Base-by-base conservation (phyloP, 2,329 filamentous ascomycete species). In the Drechslera avenae region DNA sequence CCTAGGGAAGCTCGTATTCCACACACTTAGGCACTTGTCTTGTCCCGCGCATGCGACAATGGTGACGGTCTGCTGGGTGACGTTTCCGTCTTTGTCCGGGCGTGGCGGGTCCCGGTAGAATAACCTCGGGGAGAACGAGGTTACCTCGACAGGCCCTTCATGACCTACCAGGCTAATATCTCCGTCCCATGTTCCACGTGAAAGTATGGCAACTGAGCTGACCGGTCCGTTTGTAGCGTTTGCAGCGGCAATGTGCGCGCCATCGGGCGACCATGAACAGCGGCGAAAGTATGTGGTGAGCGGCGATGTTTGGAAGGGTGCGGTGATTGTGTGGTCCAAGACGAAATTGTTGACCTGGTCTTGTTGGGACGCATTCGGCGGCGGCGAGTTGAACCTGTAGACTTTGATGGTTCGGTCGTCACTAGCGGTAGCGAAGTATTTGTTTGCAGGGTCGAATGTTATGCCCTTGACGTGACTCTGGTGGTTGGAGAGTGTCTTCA, bases 391-490 rank as follows among this genome's bases (percentile, higher is more conserved):
- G 73, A 97, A 99, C 52, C 92, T 86, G 75, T 96, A 97, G 64
- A 99, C 90, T 73, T 96, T 96, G 75, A 99, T 96, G 2, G 91
- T 93, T 52, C 94, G 86, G 74, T 99, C 94, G 73, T 99, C 94
- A 76, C 91, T 96, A 2, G 95, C 92, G 0, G 95, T 99, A 13
- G 95, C 94, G 75, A 99, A 99, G 79, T 96, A 99, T 72, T 97
- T 99, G 78, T 97, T 97, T 34, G 94, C 94, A 0, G 94, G 94
- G 70, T 99, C 94, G 69, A 99, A 99, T 0, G 93, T 96, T 66
- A 99, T 95, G 56, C 95, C 94, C 74, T 99, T 99, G 77, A 99
- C 94, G 72, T 97, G 95, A 72, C 91, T 97, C 73, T 96, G 91
- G 74, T 99, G 94, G 51, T 92, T 88, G 2, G 91, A 86, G 4